A percentile compares a stretch with the other conserved stretches of the same genome.
These are phyloP conservation scores for Choiromyces venosus DNA, from an alignment of 495 filamentous ascomycete species.

Conservation along the genomic window DNA sequence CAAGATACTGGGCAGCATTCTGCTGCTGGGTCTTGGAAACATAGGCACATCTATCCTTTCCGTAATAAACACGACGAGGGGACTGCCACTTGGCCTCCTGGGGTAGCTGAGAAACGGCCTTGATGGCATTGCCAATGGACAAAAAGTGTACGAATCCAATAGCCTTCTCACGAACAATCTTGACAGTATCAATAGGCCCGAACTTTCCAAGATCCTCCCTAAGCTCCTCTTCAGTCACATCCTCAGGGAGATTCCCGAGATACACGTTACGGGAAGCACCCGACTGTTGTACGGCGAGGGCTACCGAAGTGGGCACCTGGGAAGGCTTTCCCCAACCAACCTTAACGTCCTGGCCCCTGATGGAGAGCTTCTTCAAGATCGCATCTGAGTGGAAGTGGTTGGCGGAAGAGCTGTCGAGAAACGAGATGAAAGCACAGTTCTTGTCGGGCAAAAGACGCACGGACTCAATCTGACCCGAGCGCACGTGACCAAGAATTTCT, in stretches of 20 bases:
- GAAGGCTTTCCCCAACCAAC: constrained; percentile 99
- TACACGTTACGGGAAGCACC: constrained; percentile 98
- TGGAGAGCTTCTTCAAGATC: constrained; percentile 96
- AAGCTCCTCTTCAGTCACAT: constrained; percentile 82
- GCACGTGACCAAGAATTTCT: constrained; percentile 93
- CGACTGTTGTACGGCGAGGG: constrained; percentile 91
- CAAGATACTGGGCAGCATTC: constrained; percentile 96
- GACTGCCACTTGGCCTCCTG: constrained; percentile 96
- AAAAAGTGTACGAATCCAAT: constrained; percentile 98
- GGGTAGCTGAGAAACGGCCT: constrained; percentile 93
- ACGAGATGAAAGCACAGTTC: constrained; percentile 99
- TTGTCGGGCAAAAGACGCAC: constrained; percentile 93
- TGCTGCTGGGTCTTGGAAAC: constrained; percentile 99
- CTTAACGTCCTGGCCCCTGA: constrained; percentile 98
- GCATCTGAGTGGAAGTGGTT: constrained; percentile 99
- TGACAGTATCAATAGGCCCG: constrained; percentile 91
- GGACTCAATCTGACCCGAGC: constrained; percentile 97
- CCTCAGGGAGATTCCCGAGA: constrained; percentile 86
- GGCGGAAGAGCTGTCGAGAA: constrained; percentile 91
- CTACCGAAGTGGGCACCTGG: constrained; percentile 94
- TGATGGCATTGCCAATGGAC: constrained; percentile 96
- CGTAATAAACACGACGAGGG: constrained; percentile 92
- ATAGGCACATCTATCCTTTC: constrained; percentile 96
- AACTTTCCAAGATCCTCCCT: constrained; percentile 96
- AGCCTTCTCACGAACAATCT: constrained; percentile 95